phyloP scores from a whole-genome alignment of 805 yeast genomes.

The Candida fluviatilis region DNA sequence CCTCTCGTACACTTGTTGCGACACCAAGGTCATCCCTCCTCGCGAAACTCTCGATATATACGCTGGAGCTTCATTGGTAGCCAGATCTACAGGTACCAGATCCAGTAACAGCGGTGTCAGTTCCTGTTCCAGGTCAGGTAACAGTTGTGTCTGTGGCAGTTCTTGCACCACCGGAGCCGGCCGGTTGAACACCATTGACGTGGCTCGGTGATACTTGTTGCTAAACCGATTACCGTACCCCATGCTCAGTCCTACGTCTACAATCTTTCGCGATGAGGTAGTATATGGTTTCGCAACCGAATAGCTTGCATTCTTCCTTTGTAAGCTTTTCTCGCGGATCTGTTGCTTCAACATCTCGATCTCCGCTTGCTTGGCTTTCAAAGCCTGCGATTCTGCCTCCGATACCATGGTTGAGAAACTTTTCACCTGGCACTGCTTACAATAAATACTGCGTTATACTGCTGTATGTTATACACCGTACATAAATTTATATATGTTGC shows the following conservation, averaged over 20 bases:
- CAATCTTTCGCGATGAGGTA: not conserved
- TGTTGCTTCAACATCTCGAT: not conserved
- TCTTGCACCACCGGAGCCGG: not conserved
- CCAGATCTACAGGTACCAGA: no score
- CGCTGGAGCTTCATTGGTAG: not conserved
- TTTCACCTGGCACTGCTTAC: no score
- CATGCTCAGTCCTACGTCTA: not conserved
- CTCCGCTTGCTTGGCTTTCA: constrained; percentile 1
- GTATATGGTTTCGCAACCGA: not conserved
- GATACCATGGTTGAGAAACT: not conserved
- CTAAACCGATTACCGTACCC: not conserved
- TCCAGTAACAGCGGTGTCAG: not conserved
- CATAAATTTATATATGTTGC: not conserved
- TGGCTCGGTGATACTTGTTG: not conserved
- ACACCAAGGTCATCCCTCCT: constrained; percentile 4
- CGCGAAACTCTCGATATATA: constrained; percentile 2
- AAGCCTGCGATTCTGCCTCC: not conserved
- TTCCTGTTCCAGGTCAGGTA: not conserved
- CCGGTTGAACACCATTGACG: not conserved
- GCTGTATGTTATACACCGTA: not conserved
- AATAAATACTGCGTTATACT: no score
- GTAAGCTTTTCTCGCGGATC: not conserved
- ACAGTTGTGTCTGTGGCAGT: not conserved
- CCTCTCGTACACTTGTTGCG: constrained; percentile 1
- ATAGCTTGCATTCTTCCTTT: not conserved